Conservation (phyloP, 371 early-diverging fungal species). For the Nematocida sp. region DNA sequence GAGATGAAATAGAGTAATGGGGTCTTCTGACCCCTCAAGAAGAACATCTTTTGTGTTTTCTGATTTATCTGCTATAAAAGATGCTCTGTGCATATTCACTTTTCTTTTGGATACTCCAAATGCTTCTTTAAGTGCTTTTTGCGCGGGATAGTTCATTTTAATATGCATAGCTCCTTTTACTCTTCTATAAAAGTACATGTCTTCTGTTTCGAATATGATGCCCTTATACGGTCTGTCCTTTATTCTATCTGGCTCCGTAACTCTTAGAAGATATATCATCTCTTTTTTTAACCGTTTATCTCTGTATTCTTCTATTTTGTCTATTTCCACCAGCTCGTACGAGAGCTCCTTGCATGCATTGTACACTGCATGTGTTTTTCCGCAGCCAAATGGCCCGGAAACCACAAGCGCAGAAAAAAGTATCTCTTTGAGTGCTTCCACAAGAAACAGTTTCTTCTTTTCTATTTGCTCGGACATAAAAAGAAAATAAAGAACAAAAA, state of each 20-base stretch:
- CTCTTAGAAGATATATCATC: conserved; percentile 34
- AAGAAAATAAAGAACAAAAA: conserved; percentile 14
- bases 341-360: not conserved
- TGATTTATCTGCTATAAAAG: not conserved
- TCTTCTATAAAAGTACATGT: conserved; percentile 18
- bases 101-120: not conserved
- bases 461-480: not conserved
- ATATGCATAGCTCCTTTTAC: conserved; percentile 14
- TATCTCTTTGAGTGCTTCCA: not conserved
- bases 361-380: conserved; percentile 9
- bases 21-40: not conserved
- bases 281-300: conserved; percentile 5
- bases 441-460: not conserved
- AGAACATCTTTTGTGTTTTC: not conserved
- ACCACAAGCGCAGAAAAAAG: not conserved
- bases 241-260: not conserved
- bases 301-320: conserved; percentile 22
- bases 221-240: not conserved
- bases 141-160: not conserved
- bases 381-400: conserved; percentile 36
- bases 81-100: conserved; percentile 4
- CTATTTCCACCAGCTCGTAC: conserved; percentile 34
- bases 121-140: not conserved
- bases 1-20: conserved; percentile 14
- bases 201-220: conserved; percentile 42